phyloP scores from a whole-genome alignment of 2,329 filamentous ascomycete species.

The Conoideocrella luteorostrata region DNA sequence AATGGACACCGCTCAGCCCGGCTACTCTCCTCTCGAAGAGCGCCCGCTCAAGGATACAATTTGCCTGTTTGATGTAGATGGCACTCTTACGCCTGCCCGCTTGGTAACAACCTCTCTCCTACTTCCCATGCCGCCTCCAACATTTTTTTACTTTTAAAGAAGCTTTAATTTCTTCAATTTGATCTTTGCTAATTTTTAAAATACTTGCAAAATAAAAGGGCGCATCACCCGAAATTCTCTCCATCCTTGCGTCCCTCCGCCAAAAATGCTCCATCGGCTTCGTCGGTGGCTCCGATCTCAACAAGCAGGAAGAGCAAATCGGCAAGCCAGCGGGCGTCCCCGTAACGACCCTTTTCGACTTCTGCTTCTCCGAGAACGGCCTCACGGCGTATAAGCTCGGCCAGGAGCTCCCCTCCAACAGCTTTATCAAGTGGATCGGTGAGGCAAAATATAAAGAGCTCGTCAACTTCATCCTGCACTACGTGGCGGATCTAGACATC shows the following conservation, averaged over 20 bases:
- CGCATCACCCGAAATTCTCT: slow-evolving; percentile 75
- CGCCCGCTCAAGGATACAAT: slow-evolving; percentile 90
- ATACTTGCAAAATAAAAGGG: slow-evolving; percentile 35
- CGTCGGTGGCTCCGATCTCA: slow-evolving; percentile 86
- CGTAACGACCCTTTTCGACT: slow-evolving; percentile 89
- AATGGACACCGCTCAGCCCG: slow-evolving; percentile 35
- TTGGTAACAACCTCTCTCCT: slow-evolving; percentile 44
- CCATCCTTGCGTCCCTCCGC: slow-evolving; percentile 71
- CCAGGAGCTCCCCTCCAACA: slow-evolving; percentile 65
- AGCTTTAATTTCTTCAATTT: slow-evolving; percentile 1
- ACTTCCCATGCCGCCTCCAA: neutral
- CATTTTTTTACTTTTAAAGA: neutral
- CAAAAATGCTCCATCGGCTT: slow-evolving; percentile 85
- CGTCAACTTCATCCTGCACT: slow-evolving; percentile 69
- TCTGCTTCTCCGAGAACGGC: slow-evolving; percentile 95
- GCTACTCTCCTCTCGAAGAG: slow-evolving; percentile 69
- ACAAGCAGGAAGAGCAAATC: slow-evolving; percentile 94
- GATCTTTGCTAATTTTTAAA: too few species aligned
- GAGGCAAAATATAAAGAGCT: slow-evolving; percentile 77
- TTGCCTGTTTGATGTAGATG: slow-evolving; percentile 93
- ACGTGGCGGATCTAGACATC: slow-evolving; percentile 77
- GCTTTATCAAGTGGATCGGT: slow-evolving; percentile 88
- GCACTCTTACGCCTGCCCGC: slow-evolving; percentile 78
- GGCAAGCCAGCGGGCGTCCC: slow-evolving; percentile 55
- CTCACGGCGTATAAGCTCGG: slow-evolving; percentile 86